Percentiles rank a stretch among this genome's conserved stretches.
These are phyloP conservation scores for Plasmopara muralis DNA, from an alignment of 352 stramenopile genomes.

Conservation along the genomic window DNA sequence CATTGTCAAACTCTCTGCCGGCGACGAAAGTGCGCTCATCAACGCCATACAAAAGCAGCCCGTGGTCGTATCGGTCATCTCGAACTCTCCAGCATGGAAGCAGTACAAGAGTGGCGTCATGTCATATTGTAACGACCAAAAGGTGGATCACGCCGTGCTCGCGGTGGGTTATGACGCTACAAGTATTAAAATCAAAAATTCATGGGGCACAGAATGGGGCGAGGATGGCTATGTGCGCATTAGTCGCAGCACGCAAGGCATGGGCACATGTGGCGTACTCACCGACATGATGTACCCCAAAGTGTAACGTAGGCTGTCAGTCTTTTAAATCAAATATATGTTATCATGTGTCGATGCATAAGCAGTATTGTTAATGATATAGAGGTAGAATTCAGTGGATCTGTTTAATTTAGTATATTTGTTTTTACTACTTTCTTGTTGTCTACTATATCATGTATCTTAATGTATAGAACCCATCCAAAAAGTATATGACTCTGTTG, in stretches of 20 bases:
- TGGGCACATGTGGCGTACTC: constrained; percentile 50
- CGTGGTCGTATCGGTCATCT: constrained; percentile 91
- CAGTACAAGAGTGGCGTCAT: constrained; percentile 94
- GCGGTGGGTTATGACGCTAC: constrained; percentile 90
- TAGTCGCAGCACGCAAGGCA: constrained; percentile 53
- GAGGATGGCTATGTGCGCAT: constrained; percentile 92
- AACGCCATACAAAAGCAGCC: constrained; percentile 89
- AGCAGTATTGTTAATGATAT: background rate
- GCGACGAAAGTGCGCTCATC: constrained; percentile 69
- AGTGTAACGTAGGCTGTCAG: constrained; percentile 16
- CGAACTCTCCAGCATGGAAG: constrained; percentile 92
- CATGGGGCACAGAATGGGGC: constrained; percentile 94
- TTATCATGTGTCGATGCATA: too few relatives aligned
- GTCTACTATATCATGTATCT: too few relatives aligned
- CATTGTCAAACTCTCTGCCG: constrained; percentile 53
- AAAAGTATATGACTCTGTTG: too few relatives aligned
- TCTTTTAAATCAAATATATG: background rate
- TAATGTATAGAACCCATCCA: too few relatives aligned
- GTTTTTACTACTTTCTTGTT: too few relatives aligned
- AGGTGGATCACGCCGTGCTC: constrained; percentile 96
- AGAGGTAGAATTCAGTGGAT: background rate
- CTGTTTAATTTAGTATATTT: too few relatives aligned
- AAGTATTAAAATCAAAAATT: constrained; percentile 96
- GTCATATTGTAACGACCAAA: constrained; percentile 48
- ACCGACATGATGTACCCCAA: constrained; percentile 46